Evolutionary conservation across 768 basidiomycete genomes (phyloP), one percentile per base, ranked within the genome.

Genomic region (Termitomyces sp.): DNA sequence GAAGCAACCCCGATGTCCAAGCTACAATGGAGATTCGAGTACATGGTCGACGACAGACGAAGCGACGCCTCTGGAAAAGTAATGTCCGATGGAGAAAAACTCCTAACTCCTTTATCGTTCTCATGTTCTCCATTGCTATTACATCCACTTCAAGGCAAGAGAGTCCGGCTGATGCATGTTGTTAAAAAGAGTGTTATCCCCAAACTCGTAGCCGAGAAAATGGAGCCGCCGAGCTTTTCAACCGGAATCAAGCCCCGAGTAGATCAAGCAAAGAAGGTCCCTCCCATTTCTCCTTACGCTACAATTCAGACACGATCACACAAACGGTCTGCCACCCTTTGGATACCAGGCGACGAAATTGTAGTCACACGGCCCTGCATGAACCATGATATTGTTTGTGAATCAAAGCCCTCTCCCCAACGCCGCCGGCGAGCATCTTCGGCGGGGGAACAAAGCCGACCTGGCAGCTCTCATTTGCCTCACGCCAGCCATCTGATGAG

Each of bases 11-110:
- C 64, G 38, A 38, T 56, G 35, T 63, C 67, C 21, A 81, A 77
- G 54, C 70, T 90, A 17, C 71, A 72, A 22, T 93, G 92, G 93
- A 81, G 81, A 54, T 87, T 94, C 59, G 87, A 89, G 53, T 94
- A 94, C 65, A 64, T 84, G 32, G 87, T 94, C 10, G 79, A 81
- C 40, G 83, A 90, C 59, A 75, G 82, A 32, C 68, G 73, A 51
- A 69, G 70, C 22, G 75, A 80, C 22, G 66, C 66, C 7, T 71
- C 75, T 4, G 79, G 80, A 22, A 77, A 74, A 59, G 64, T 73
- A 55, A 62, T 72, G 17, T 62, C 80, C n/a, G 72, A 77, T 6
- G 88, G 87, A 15, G 92, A 93, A 70, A 89, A 87, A 71, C 75
- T 74, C 2, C 63, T 91, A 54, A 87, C 82, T 1, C 90, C 90